Evolutionary conservation across 208 protist species (phyloP), one percentile per base, ranked within the genome.

Genomic region (Vickermania spadyakhi): DNA sequence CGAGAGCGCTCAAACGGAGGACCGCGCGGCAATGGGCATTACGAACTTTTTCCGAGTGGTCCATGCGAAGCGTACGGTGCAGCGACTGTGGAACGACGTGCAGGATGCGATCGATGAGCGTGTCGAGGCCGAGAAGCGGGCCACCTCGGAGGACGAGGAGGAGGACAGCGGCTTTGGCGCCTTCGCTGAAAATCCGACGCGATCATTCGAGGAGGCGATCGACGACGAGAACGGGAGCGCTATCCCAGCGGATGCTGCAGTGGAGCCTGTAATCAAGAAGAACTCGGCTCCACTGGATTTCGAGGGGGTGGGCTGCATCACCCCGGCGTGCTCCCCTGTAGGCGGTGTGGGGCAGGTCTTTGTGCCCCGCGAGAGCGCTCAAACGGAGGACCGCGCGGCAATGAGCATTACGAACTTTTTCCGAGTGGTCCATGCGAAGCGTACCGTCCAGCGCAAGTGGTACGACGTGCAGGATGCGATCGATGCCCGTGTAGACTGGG

Each of bases 1-100:
- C 18, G 36, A 45, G 11, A 7, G 11, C 18, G 11, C 18, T 7
- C 11, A 45, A 18, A 45, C 36, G 36, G 36, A 45, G 36, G 36
- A 45, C 36, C 36, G 36, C 36, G 36, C 36, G 7, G 36, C 36
- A 7, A 7, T 7, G 11, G 18, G 18, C 11, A 45, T 70, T 11
- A 28, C 18, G 7, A 52, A 57, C 52, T 70, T 70, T 53, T 52
- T 59, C 21, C 60, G 61, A 36, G 58, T 57, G 0, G 56, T 68
- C 4, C 31, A 52, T 26, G 63, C 63, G 11, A 68, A 68, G 63
- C 22, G 50, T 4, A 56, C 60, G 63, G 28, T 28, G 3, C 49
- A 59, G 29, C 14, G 31, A 18, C 56, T 36, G 1, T 21, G 31
- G 31, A 41, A 28, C 56, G 18, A 28, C 56, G 21, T 45, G 7